Evolutionary conservation across 306 rosid species (phyloP).

Genomic region (Malus orientalis): DNA sequence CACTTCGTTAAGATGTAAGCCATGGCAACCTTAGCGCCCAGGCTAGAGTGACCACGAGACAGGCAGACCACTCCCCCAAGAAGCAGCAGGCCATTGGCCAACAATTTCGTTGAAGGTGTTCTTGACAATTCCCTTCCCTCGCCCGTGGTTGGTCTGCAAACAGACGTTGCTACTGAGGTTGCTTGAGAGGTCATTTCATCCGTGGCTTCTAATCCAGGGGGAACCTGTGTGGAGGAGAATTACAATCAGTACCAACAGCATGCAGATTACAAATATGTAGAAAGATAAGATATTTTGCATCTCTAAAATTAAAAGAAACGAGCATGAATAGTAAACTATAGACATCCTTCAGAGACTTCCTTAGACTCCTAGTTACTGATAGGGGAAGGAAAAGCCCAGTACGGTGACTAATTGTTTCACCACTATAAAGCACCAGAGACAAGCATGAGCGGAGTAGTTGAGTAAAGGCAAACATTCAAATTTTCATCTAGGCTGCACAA

Average conservation of each 20-base stretch:
- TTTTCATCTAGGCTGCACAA: not conserved
- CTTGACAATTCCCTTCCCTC: constrained; percentile 20
- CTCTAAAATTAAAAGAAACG: not conserved
- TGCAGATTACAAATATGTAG: not conserved
- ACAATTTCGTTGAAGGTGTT: constrained; percentile 50
- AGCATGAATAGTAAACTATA: not conserved
- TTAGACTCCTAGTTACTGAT: not conserved
- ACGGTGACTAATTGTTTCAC: not conserved
- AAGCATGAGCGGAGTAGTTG: not conserved
- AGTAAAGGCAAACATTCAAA: not conserved
- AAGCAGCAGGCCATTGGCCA: constrained; percentile 66
- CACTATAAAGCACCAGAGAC: not conserved
- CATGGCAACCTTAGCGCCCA: constrained; percentile 81
- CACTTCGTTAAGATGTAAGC: constrained; percentile 65
- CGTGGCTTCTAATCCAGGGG: constrained; percentile 41
- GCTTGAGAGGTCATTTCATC: constrained; percentile 17
- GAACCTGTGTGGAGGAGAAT: constrained; percentile 42
- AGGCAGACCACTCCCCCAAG: constrained; percentile 70
- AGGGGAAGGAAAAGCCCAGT: not conserved
- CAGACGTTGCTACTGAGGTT: constrained; percentile 8
- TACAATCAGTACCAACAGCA: constrained; percentile 6
- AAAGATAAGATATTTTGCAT: not conserved
- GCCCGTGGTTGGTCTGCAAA: constrained; percentile 13
- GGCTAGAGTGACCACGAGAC: constrained; percentile 72
- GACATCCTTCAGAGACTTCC: not conserved